Conservation (phyloP, 2,329 filamentous ascomycete genomes). For the Pestalotiopsis sp. region DNA sequence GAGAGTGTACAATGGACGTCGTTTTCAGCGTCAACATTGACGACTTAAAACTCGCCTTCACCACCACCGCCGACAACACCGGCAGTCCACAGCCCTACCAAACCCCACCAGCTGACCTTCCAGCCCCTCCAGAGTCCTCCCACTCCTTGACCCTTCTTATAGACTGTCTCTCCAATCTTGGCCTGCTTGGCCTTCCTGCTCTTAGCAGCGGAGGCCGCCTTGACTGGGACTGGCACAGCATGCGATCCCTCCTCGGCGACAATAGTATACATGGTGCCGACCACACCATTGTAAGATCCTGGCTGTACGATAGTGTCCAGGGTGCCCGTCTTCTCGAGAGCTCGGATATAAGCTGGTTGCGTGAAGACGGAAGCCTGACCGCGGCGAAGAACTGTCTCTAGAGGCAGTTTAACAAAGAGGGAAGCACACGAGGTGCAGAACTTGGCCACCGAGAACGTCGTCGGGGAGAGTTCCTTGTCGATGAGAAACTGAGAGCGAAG, state of each 20-base stretch:
- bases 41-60: constrained; percentile 58
- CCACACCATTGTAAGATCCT: constrained; percentile 80
- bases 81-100: constrained; percentile 75
- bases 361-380: constrained; percentile 79
- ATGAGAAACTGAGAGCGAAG: constrained; percentile 84
- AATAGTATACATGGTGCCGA: constrained; percentile 92
- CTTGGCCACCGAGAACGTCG: constrained; percentile 78
- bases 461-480: constrained; percentile 79
- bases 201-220: constrained; percentile 20
- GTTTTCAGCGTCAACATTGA: background rate
- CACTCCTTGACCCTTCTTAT: constrained; percentile 66
- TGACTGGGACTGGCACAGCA: constrained; percentile 40
- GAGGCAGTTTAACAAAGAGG: constrained; percentile 82
- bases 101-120: constrained; percentile 78
- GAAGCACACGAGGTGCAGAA: constrained; percentile 81
- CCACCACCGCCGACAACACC: constrained; percentile 64
- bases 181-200: constrained; percentile 33
- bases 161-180: constrained; percentile 43
- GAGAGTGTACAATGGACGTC: background rate
- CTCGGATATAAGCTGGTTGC: constrained; percentile 52
- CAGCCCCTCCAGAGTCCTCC: constrained; percentile 73
- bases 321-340: constrained; percentile 46
- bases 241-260: constrained; percentile 78
- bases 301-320: constrained; percentile 78
- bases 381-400: constrained; percentile 89